Evolutionary conservation across 1,284 basidiomycete genomes (phyloP).

Genomic region (Sporisorium exsertum): DNA sequence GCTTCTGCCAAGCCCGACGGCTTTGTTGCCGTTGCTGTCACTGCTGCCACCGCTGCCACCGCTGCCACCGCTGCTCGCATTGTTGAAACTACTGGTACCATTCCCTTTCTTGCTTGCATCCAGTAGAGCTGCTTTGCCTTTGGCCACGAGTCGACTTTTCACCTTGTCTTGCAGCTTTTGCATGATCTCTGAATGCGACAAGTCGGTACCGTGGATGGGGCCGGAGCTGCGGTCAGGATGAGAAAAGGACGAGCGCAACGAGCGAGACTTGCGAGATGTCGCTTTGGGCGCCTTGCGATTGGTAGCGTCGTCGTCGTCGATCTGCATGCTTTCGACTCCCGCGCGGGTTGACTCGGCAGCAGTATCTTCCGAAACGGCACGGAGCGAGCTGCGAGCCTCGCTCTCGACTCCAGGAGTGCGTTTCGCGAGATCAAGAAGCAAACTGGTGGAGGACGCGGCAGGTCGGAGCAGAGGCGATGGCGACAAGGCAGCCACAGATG

Average conservation of each 20-base stretch:
- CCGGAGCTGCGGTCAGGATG: constrained; percentile 21
- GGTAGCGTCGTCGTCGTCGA: constrained; percentile 19
- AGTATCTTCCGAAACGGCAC: constrained; percentile 24
- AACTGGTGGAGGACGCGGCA: neutral
- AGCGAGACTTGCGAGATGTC: constrained; percentile 9
- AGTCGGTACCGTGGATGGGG: constrained; percentile 21
- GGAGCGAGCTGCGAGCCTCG: constrained; percentile 10
- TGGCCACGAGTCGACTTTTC: constrained; percentile 42
- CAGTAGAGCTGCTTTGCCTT: constrained; percentile 13
- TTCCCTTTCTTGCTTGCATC: neutral
- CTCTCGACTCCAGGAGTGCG: constrained; percentile 1
- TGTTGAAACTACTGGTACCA: neutral
- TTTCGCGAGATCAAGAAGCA: constrained; percentile 6
- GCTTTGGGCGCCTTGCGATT: constrained; percentile 3
- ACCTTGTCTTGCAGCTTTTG: constrained; percentile 43
- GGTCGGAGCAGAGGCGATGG: constrained; percentile 28
- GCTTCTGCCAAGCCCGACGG: neutral
- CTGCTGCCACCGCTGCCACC: no score
- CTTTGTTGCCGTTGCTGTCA: neutral
- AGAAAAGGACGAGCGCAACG: constrained; percentile 31
- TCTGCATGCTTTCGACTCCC: constrained; percentile 41
- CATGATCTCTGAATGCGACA: constrained; percentile 49
- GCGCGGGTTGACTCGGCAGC: constrained; percentile 30
- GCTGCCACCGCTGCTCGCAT: neutral
- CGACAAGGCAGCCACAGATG: constrained; percentile 17